Evolutionary conservation across 495 filamentous ascomycete species (phyloP), one percentile per base, ranked within the genome.

Genomic region (Penicillium dipodomyicola): DNA sequence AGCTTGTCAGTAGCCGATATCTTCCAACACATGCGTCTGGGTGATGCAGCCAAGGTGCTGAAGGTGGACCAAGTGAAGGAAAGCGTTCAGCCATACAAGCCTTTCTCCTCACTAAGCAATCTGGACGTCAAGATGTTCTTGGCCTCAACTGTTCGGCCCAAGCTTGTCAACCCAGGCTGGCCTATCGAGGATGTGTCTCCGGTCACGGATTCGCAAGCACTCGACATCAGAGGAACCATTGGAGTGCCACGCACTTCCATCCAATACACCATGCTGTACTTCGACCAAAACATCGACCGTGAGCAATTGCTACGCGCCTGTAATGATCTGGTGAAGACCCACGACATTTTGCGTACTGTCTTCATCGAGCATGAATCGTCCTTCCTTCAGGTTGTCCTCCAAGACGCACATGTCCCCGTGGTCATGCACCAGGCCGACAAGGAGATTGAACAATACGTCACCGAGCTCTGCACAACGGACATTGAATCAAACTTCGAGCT

Each of bases 281-380:
- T 80, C 25, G 59, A 72, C 22, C 44, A 54, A 0, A 52, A 23
- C 1, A 63, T 80, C 29, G 59, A 77, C 52, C 29, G 19, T 0
- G 57, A 63, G 27, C 55, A 57, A 17, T 60, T 81, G 37, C 44
- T 72, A 17, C 40, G 59, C 2, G 65, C 67, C 12, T 80, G 75
- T 46, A 53, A 60, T 8, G 62, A 75, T 0, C 69, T 85, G 3
- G 74, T 83, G 23, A 68, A 73, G 11, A 66, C 70, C n/a, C 83
- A 83, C 65, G 82, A 86, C 25, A 83, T 89, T 25, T 70, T 89
- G 8, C 81, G 85, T 17, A 88, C 86, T 0, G 80, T 87, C 1
- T 89, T 87, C 57, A 69, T 88, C n/a, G 69, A 81, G 51, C 56
- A 74, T 53, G 68, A 71, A 22, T 71, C 64, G 2, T 56, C 55